phyloP scores from a whole-genome alignment of 352 stramenopile genomes.

The Pythium chondricola region DNA sequence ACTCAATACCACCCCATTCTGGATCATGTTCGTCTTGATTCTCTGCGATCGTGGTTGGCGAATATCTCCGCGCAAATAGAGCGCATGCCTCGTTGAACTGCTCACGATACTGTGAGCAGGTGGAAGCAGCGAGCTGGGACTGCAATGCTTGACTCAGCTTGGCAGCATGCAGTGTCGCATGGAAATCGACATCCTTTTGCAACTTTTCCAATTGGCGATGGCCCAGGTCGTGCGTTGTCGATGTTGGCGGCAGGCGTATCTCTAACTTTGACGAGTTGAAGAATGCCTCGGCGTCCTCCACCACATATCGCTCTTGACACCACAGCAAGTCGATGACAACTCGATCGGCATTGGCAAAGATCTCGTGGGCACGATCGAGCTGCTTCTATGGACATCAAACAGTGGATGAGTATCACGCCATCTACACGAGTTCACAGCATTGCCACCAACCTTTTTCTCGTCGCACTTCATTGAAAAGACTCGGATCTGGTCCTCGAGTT shows the following conservation, averaged over 20 bases:
- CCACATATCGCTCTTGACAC: neutral
- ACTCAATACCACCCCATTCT: neutral
- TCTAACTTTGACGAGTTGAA: constrained; percentile 8
- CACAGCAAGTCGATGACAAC: constrained; percentile 6
- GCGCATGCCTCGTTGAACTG: neutral
- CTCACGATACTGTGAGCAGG: neutral
- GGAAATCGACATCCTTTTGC: constrained; percentile 4
- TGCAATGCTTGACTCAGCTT: constrained; percentile 5
- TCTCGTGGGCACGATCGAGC: neutral
- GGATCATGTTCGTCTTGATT: too few relatives aligned
- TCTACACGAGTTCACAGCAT: neutral
- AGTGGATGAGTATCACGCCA: too few relatives aligned
- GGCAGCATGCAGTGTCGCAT: neutral
- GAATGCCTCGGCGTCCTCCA: constrained; percentile 7
- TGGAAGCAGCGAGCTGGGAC: constrained; percentile 3
- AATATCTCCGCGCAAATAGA: neutral
- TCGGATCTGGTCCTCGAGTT: constrained; percentile 5
- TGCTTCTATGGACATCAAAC: too few relatives aligned
- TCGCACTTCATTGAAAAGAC: constrained; percentile 2
- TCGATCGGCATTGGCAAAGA: constrained; percentile 6
- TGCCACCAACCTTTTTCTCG: constrained; percentile 4
- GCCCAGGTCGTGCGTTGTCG: neutral
- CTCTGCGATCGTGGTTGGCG: neutral
- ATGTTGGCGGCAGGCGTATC: neutral
- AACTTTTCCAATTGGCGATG: constrained; percentile 6